Conservation (phyloP, 148 eudicot genomes). For the Dysphania ambrosioides region DNA sequence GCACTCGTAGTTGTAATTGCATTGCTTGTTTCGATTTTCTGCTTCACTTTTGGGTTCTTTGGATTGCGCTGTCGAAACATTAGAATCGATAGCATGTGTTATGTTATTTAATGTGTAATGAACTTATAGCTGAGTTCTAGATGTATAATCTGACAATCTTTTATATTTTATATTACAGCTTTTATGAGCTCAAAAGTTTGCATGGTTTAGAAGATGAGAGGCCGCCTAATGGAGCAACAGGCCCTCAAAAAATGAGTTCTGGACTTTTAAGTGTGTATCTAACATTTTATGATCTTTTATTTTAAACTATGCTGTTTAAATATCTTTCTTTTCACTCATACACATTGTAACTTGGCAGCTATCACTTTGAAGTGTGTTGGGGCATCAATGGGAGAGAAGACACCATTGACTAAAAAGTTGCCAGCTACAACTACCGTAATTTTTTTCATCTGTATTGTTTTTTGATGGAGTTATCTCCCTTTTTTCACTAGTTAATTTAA, state of each 20-base stretch:
- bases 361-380: constrained; percentile 80
- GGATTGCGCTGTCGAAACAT: no score
- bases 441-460: constrained; percentile 6
- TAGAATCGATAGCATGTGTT: neutral
- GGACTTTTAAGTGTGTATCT: constrained; percentile 67
- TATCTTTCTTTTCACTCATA: neutral
- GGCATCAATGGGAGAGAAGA: constrained; percentile 86
- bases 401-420: constrained; percentile 66
- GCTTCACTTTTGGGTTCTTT: no score
- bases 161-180: constrained; percentile 43
- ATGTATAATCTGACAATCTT: neutral
- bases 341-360: constrained; percentile 42
- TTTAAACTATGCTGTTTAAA: neutral
- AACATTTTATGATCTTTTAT: neutral
- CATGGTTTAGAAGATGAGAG: constrained; percentile 82
- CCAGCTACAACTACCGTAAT: constrained; percentile 76
- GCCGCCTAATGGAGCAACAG: constrained; percentile 47
- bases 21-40: no score
- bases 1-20: no score
- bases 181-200: constrained; percentile 56
- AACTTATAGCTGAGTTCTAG: no score
- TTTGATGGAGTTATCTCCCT: neutral
- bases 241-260: constrained; percentile 86
- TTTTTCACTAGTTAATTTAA: no score
- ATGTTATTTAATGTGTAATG: no score